Evolutionary conservation across 495 filamentous ascomycete species (phyloP).

Genomic region (Penicillium paradoxum): DNA sequence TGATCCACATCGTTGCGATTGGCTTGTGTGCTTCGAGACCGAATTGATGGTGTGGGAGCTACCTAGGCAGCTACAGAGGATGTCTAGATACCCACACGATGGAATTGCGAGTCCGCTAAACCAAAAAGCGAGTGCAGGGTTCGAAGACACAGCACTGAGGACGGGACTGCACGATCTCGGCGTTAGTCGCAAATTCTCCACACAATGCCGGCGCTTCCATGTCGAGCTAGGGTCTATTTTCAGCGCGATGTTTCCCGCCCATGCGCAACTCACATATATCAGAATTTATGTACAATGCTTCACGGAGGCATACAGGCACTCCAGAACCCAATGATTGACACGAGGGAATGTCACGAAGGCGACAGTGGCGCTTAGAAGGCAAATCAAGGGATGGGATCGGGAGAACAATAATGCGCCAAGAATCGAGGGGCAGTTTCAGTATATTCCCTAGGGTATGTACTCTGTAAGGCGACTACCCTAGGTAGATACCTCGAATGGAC

Average conservation of each 20-base stretch:
- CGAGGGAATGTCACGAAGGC: not conserved
- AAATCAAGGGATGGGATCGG: not conserved
- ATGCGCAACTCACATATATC: not conserved
- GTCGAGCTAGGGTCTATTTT: not conserved
- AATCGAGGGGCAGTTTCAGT: not conserved
- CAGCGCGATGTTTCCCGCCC: not conserved
- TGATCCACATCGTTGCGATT: slow-evolving; percentile 41
- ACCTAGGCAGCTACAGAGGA: too few relatives aligned
- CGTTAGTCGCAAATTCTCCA: not conserved
- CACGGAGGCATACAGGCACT: not conserved
- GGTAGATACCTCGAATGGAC: not conserved
- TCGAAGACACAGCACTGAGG: not conserved
- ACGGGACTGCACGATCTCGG: not conserved
- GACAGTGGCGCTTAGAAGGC: slow-evolving; percentile 6
- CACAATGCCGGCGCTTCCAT: not conserved
- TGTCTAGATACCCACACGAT: not conserved
- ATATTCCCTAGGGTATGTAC: too few relatives aligned
- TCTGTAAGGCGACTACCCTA: too few relatives aligned
- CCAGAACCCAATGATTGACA: not conserved
- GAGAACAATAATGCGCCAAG: not conserved
- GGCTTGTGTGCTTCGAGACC: not conserved
- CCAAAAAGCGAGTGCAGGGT: not conserved
- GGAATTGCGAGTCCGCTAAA: not conserved
- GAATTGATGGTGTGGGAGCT: not conserved
- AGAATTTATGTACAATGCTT: not conserved